phyloP scores from a whole-genome alignment of 2,329 filamentous ascomycete genomes.

The Calonectria pseudoreteaudii region DNA sequence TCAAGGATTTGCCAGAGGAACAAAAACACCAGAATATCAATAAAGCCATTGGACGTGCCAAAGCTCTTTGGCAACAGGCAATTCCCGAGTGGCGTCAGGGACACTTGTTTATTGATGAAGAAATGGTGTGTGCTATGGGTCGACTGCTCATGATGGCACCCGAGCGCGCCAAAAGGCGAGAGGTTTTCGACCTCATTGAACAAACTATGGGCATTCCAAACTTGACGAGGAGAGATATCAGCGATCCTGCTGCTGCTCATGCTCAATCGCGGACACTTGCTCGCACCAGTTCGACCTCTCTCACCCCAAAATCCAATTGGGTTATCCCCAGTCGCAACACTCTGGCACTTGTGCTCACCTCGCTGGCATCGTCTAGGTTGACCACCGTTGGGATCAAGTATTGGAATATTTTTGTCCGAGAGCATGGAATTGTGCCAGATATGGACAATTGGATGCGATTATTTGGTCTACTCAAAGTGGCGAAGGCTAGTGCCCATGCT shows the following conservation, averaged over 20 bases:
- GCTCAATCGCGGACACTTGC: slow-evolving; percentile 17
- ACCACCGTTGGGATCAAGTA: slow-evolving; percentile 77
- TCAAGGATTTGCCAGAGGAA: slow-evolving; percentile 42
- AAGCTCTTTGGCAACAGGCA: slow-evolving; percentile 84
- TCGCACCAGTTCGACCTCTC: slow-evolving; percentile 2
- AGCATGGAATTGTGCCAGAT: slow-evolving; percentile 77
- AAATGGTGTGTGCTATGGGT: slow-evolving; percentile 84
- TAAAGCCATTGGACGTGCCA: slow-evolving; percentile 72
- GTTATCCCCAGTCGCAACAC: slow-evolving; percentile 65
- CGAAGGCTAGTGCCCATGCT: slow-evolving; percentile 73
- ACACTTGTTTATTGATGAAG: slow-evolving; percentile 79
- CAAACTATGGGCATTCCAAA: slow-evolving; percentile 84
- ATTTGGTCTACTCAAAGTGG: slow-evolving; percentile 73
- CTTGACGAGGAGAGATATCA: slow-evolving; percentile 48
- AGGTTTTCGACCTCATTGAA: slow-evolving; percentile 80
- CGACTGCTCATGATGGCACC: slow-evolving; percentile 77
- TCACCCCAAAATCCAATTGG: slow-evolving; percentile 43
- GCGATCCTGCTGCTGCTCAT: slow-evolving; percentile 16
- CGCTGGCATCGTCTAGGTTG: slow-evolving; percentile 70
- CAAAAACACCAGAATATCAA: slow-evolving; percentile 50
- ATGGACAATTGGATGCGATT: slow-evolving; percentile 75
- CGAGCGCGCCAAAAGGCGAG: slow-evolving; percentile 70
- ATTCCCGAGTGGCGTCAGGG: slow-evolving; percentile 80
- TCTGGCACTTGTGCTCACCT: slow-evolving; percentile 76
- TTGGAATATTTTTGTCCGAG: slow-evolving; percentile 78